Conservation (phyloP, 208 protist species). For the Acanthamoeba culbertsoni region DNA sequence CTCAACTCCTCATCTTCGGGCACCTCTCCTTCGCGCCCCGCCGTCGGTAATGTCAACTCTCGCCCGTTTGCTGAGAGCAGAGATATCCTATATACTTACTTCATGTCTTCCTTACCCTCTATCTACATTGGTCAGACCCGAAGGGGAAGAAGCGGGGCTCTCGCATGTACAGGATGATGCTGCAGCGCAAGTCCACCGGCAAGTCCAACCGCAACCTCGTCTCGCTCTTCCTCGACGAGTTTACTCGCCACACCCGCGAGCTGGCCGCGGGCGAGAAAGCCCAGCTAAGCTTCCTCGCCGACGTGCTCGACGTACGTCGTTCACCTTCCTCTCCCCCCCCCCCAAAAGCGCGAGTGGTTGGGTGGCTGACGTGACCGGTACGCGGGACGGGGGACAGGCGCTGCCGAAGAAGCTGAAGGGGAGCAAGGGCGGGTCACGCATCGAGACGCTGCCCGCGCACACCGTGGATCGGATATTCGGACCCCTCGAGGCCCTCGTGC, state of each 20-base stretch:
- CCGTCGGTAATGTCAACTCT: too few relatives aligned
- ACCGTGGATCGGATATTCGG: background rate
- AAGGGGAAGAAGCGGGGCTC: background rate
- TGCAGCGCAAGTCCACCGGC: background rate
- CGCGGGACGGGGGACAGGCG: background rate
- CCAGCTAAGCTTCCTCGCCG: background rate
- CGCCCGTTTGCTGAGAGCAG: too few relatives aligned
- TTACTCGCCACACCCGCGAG: background rate
- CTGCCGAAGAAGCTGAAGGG: background rate
- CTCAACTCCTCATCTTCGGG: background rate
- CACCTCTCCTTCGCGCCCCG: too few relatives aligned
- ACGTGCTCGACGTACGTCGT: background rate
- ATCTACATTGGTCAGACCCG: too few relatives aligned
- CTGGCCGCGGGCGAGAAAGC: background rate
- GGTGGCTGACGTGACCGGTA: background rate
- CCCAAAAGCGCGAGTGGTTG: too few relatives aligned
- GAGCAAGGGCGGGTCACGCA: background rate
- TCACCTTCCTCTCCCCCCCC: too few relatives aligned
- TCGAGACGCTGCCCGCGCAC: background rate
- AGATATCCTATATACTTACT: too few relatives aligned
- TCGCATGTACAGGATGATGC: background rate
- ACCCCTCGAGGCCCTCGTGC: background rate
- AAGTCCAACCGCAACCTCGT: background rate
- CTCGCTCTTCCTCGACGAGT: background rate
- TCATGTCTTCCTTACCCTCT: too few relatives aligned